Conservation (phyloP, 1,284 basidiomycete genomes). For the Flammula alnicola region DNA sequence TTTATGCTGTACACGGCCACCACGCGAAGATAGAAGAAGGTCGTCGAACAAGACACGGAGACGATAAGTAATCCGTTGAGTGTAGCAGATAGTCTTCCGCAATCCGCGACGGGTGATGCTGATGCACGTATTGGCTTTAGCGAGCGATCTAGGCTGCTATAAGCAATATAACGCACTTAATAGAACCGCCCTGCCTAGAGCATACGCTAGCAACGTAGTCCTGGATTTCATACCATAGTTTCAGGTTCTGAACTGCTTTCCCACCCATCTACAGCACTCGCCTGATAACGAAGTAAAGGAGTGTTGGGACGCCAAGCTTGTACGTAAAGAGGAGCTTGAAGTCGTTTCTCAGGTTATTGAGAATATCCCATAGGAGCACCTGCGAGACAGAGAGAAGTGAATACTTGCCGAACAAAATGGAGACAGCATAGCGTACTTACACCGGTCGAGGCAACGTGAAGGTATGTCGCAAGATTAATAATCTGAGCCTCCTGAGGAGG, state of each 20-base stretch:
- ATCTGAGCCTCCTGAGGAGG: neutral
- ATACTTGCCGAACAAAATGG: neutral
- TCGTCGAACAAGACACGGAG: conserved; percentile 1
- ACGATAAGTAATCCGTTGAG: conserved; percentile 7
- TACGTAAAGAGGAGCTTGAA: conserved; percentile 5
- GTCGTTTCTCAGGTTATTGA: conserved; percentile 11
- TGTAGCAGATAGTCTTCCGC: neutral
- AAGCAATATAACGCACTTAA: conserved; percentile 1
- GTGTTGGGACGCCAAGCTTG: conserved; percentile 6
- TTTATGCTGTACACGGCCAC: conserved; percentile 19
- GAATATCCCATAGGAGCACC: conserved; percentile 13
- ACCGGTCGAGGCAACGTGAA: conserved; percentile 11
- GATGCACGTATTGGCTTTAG: neutral
- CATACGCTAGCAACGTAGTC: conserved; percentile 1
- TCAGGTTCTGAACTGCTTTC: neutral
- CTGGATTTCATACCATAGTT: neutral
- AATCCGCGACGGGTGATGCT: conserved; percentile 5
- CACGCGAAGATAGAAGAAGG: conserved; percentile 22
- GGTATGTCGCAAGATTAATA: conserved; percentile 7
- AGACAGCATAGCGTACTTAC: conserved; percentile 1
- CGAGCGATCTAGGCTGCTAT: neutral
- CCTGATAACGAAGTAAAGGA: conserved; percentile 13
- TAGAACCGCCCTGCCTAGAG: conserved; percentile 6
- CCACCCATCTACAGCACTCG: neutral
- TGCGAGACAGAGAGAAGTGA: no score